Evolutionary conservation across 805 yeast species (phyloP).

Genomic region (Zygoascus ofunaensis): DNA sequence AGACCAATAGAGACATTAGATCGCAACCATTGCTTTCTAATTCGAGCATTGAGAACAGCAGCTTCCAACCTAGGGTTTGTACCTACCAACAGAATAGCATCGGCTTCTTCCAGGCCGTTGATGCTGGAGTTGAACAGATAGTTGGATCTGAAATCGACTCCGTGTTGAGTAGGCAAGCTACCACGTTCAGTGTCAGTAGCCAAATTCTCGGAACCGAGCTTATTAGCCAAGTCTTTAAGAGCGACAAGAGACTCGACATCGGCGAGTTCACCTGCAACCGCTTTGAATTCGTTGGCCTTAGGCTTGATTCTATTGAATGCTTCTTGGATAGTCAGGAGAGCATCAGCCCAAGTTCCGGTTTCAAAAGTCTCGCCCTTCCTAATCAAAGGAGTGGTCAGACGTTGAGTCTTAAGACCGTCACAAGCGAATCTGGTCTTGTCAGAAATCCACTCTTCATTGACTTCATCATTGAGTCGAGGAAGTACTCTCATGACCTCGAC

Average conservation of each 20-base stretch:
- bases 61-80: slow-evolving; percentile 88
- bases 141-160: slow-evolving; percentile 68
- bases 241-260: slow-evolving; percentile 81
- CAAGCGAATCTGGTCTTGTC: slow-evolving; percentile 81
- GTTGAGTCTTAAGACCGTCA: slow-evolving; percentile 79
- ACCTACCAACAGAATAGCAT: slow-evolving; percentile 69
- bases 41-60: slow-evolving; percentile 75
- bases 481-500: slow-evolving; percentile 78
- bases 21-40: slow-evolving; percentile 72
- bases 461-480: slow-evolving; percentile 77
- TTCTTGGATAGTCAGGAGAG: slow-evolving; percentile 57
- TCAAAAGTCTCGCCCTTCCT: slow-evolving; percentile 61
- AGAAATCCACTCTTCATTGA: slow-evolving; percentile 86
- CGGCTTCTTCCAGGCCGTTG: slow-evolving; percentile 74
- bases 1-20: slow-evolving; percentile 55
- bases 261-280: slow-evolving; percentile 69
- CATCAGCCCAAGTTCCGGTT: slow-evolving; percentile 82
- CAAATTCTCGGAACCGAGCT: slow-evolving; percentile 71
- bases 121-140: slow-evolving; percentile 73
- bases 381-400: slow-evolving; percentile 72
- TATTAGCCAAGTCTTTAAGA: slow-evolving; percentile 68
- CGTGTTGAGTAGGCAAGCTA: slow-evolving; percentile 48
- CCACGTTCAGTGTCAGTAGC: slow-evolving; percentile 60
- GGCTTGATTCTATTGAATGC: slow-evolving; percentile 51
- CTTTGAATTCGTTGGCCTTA: slow-evolving; percentile 63